Percentiles rank a stretch among this genome's conserved stretches.
Evolutionary conservation across 495 filamentous ascomycete species (phyloP).

Genomic region (Hyaloscypha finlandica): DNA sequence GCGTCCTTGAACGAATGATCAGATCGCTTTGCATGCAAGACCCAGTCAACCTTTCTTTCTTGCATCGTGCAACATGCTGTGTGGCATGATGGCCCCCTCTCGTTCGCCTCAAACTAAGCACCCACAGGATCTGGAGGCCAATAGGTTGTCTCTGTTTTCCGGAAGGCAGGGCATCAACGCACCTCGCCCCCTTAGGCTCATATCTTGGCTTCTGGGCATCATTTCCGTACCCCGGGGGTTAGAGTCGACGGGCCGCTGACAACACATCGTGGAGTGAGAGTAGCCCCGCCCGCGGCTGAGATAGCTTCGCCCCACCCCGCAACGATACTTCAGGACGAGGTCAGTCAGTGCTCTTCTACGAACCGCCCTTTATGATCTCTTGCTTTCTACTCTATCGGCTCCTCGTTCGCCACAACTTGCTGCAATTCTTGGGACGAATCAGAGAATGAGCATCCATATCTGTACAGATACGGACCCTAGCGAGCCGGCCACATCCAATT

Average conservation of each 20-base stretch:
- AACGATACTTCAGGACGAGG: conserved; percentile 4
- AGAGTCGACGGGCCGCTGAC: conserved; percentile 3
- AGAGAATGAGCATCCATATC: conserved; percentile 10
- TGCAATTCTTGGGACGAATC: conserved; percentile 6
- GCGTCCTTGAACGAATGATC: conserved; percentile 2
- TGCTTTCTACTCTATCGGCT: conserved; percentile 1
- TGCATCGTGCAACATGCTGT: conserved; percentile 1
- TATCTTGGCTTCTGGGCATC: too few species aligned
- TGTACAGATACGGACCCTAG: conserved; percentile 10
- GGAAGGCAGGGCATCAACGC: too few species aligned
- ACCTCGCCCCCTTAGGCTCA: too few species aligned
- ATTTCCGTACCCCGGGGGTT: background rate
- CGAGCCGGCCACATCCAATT: background rate
- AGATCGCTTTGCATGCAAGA: conserved; percentile 7
- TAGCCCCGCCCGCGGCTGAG: background rate
- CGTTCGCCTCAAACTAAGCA: conserved; percentile 9
- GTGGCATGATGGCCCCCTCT: background rate
- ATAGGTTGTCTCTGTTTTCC: background rate
- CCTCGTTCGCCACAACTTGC: too few species aligned
- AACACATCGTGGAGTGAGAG: conserved; percentile 11
- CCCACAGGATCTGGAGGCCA: background rate
- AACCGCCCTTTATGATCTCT: conserved; percentile 8
- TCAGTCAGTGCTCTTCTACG: conserved; percentile 10
- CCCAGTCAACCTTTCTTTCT: conserved; percentile 8
- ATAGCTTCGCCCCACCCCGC: background rate